A percentile compares a stretch with the other conserved stretches of the same genome.
Evolutionary conservation across 305 asterid species (phyloP).

Genomic region (Fraxinus angustifolia): DNA sequence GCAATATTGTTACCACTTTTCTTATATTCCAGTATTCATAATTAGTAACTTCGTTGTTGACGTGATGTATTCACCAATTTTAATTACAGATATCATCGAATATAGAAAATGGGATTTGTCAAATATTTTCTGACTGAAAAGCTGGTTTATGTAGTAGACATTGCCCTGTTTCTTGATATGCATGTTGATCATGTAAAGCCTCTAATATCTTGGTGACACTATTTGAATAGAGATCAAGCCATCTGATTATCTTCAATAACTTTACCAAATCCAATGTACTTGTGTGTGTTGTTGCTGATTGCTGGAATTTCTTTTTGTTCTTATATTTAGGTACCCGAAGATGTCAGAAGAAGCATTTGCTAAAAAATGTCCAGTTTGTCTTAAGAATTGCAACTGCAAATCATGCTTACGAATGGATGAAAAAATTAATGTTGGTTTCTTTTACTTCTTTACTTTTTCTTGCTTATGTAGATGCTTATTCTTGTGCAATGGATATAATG

Average conservation of each 20-base stretch:
- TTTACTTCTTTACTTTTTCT: not conserved
- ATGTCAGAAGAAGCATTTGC: constrained; percentile 50
- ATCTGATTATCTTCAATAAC: not conserved
- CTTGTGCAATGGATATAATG: constrained; percentile 18
- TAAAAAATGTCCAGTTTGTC: constrained; percentile 68
- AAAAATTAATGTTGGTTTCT: constrained; percentile 33
- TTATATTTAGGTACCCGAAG: constrained; percentile 52
- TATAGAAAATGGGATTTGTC: not conserved
- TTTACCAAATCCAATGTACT: not conserved
- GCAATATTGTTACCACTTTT: not conserved
- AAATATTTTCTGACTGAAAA: not conserved
- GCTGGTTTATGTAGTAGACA: not conserved
- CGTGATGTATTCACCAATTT: not conserved
- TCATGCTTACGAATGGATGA: constrained; percentile 61
- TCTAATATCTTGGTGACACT: not conserved
- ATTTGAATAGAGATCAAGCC: not conserved
- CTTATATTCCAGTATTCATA: not conserved
- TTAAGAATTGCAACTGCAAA: constrained; percentile 59
- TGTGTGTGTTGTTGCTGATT: not conserved
- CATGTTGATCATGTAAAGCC: not conserved
- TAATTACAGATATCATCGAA: not conserved
- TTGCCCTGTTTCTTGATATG: not conserved
- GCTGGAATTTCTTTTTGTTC: not conserved
- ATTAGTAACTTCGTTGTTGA: not conserved
- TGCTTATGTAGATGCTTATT: not conserved